Evolutionary conservation across 805 yeast species (phyloP), one percentile per base, ranked within the genome.

Genomic region (Lipomyces kockii): DNA sequence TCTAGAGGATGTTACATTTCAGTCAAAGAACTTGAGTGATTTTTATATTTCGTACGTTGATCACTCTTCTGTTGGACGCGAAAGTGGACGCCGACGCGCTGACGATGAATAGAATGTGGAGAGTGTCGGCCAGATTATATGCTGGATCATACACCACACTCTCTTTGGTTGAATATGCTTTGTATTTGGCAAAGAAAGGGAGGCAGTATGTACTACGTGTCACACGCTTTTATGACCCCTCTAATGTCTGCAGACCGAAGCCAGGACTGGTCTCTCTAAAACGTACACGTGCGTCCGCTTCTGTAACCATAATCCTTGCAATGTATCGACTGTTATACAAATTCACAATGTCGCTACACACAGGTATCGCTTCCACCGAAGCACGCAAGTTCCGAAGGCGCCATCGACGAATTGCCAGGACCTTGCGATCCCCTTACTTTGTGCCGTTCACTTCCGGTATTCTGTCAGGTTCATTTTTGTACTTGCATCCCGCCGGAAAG

Each of bases 401-500:
- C 58, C 68, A 69, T 53, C 61, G 65, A 6, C 63, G 64, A 1
- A 51, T 61, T 29, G 34, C 72, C 11, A 52, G 60, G 20, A 12
- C 56, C 12, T 54, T 69, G 52, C 59, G 57, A 20, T 67, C 72
- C 2, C 66, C 61, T 32, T 56, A 35, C 60, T 69, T 69, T 52
- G 65, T 71, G 35, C 37, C 72, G 6, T 46, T 62, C 34, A 34
- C 63, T 4, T 54, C 74, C n/a, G 79, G 78, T 2, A 65, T 73
- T 7, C 65, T 69, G 7, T 71, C 78, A 2, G 78, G 79, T 5
- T 63, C 72, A 22, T 64, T 66, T 27, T 69, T 68, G 59, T 72
- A 65, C 22, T 43, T 72, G 39, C 70, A 77, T 52, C 81, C 82
- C 17, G 66, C 60, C 39, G 67, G 60, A 62, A 71, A 22, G 17